A percentile compares a stretch with the other conserved stretches of the same genome.
These are phyloP conservation scores for Solanum virginianum DNA, from an alignment of 257 asterid genomes.

Conservation along the genomic window DNA sequence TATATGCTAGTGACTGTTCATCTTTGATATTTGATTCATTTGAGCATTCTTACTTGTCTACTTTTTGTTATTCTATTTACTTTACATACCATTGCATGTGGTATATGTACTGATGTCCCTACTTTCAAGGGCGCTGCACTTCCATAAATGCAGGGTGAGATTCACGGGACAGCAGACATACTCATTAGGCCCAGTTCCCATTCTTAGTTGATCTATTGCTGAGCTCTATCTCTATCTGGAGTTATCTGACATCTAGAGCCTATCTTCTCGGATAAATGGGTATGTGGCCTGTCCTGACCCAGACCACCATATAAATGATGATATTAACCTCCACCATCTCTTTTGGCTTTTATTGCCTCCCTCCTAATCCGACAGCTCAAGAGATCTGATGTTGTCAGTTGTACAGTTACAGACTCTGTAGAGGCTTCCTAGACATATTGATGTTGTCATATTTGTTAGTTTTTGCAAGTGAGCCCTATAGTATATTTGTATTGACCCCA, in stretches of 20 bases:
- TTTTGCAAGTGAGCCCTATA: background rate
- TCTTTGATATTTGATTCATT: background rate
- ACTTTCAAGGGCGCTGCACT: background rate
- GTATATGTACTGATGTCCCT: background rate
- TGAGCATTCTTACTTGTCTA: background rate
- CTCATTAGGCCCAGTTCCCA: background rate
- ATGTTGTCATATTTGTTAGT: background rate
- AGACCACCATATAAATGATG: background rate
- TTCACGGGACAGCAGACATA: background rate
- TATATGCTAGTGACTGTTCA: background rate
- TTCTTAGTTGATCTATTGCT: background rate
- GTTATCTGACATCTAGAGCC: background rate
- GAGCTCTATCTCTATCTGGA: background rate
- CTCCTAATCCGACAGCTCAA: background rate
- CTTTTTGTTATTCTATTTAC: background rate
- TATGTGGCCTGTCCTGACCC: background rate
- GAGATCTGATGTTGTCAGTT: background rate
- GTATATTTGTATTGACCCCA: background rate
- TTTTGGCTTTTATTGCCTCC: background rate
- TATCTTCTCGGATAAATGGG: background rate
- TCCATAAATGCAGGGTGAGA: background rate
- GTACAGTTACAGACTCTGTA: background rate
- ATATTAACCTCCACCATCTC: background rate
- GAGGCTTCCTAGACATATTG: background rate
- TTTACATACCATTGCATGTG: background rate